These are phyloP conservation scores for Cyberlindnera euphorbiiphila DNA, from an alignment of 805 yeast species.

Conservation along the genomic window DNA sequence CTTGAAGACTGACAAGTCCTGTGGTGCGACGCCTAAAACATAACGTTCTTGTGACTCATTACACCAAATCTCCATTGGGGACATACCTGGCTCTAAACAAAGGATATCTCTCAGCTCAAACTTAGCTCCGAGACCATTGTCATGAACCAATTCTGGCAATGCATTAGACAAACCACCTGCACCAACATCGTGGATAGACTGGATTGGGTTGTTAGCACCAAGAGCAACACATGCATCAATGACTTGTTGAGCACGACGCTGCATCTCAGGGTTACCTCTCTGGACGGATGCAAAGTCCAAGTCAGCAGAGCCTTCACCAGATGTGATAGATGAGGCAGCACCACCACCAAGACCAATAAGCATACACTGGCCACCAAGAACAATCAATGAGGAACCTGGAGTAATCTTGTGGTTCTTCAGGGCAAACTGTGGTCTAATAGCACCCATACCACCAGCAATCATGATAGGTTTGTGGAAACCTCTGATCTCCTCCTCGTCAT, in stretches of 20 bases:
- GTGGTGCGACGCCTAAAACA: conserved; percentile 86
- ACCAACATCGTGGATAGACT: conserved; percentile 97
- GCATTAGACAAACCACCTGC: conserved; percentile 99
- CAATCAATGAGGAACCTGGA: conserved; percentile 88
- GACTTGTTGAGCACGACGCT: conserved; percentile 98
- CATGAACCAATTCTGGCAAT: conserved; percentile 95
- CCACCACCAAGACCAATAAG: conserved; percentile 99
- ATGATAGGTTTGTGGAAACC: conserved; percentile 99
- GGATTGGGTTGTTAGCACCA: conserved; percentile 76
- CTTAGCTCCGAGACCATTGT: conserved; percentile 89
- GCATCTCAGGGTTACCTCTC: conserved; percentile 99
- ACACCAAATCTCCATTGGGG: conserved; percentile 99
- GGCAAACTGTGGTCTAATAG: conserved; percentile 90
- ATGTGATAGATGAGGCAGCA: conserved; percentile 96
- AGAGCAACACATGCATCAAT: conserved; percentile 89
- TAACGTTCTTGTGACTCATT: conserved; percentile 98
- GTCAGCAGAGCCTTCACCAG: conserved; percentile 94
- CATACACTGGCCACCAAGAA: conserved; percentile 97
- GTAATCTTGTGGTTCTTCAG: conserved; percentile 83
- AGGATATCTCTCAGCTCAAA: conserved; percentile 90
- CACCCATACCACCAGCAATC: conserved; percentile 99
- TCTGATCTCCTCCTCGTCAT: conserved; percentile 70
- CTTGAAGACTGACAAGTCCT: conserved; percentile 66
- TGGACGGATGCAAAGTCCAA: conserved; percentile 98
- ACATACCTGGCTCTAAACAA: conserved; percentile 94